Conservation (phyloP, 257 asterid genomes). For the Lycium barbarum region DNA sequence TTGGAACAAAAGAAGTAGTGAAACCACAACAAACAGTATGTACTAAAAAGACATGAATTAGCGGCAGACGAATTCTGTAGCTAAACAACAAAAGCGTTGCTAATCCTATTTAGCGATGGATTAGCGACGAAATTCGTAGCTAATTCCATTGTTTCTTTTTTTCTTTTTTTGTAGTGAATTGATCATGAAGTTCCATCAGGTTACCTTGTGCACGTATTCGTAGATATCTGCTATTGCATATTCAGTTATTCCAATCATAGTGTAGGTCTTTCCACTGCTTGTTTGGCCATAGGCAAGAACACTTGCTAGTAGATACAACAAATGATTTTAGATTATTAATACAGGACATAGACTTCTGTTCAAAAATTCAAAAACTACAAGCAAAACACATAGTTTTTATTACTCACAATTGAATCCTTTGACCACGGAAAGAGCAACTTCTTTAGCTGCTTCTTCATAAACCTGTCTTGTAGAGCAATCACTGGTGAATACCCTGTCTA, state of each 20-base stretch:
- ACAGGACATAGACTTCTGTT: not conserved
- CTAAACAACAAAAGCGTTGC: too few relatives aligned
- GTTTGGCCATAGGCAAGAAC: constrained; percentile 79
- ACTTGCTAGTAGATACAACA: constrained; percentile 55
- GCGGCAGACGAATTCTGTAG: too few relatives aligned
- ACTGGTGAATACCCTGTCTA: constrained; percentile 80
- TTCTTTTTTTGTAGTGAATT: too few relatives aligned
- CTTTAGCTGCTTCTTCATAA: constrained; percentile 90
- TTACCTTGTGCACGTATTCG: constrained; percentile 51
- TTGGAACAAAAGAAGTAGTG: not conserved
- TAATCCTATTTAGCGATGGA: too few relatives aligned
- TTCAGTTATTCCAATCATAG: constrained; percentile 63
- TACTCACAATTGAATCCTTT: constrained; percentile 86
- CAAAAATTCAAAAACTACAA: too few relatives aligned
- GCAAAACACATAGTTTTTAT: not conserved
- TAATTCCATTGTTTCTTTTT: too few relatives aligned
- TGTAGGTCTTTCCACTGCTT: constrained; percentile 77
- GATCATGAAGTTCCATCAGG: not conserved
- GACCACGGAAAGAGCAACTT: constrained; percentile 79
- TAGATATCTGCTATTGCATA: constrained; percentile 57
- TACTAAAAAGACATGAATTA: too few relatives aligned
- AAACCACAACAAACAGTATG: not conserved
- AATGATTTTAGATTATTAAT: not conserved
- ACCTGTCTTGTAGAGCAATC: constrained; percentile 71
- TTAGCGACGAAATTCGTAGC: too few relatives aligned